A percentile compares a stretch with the other conserved stretches of the same genome.
phyloP scores from a whole-genome alignment of 2,329 filamentous ascomycete species.

The Fusarium anthophilum region DNA sequence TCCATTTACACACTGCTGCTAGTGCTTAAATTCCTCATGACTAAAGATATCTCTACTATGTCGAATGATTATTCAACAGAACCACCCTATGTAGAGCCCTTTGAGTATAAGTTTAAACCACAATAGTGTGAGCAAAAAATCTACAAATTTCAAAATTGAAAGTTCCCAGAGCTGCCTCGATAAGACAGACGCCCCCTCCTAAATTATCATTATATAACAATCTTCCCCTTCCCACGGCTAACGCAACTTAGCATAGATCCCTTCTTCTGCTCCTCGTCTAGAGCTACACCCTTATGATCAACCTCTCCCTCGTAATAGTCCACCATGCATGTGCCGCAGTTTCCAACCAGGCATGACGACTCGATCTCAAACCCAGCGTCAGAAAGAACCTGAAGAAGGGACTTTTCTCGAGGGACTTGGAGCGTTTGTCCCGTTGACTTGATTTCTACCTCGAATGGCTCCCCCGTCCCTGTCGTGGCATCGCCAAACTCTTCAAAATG shows the following conservation, averaged over 20 bases:
- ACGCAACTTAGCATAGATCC: conserved; percentile 18
- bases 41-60: too few relatives aligned
- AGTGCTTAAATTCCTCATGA: too few relatives aligned
- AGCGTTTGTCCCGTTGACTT: conserved; percentile 3
- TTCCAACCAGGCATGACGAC: conserved; percentile 25
- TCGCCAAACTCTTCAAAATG: conserved; percentile 28
- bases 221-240: conserved; percentile 22
- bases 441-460: conserved; percentile 18
- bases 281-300: conserved; percentile 23
- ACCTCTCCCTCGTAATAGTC: conserved; percentile 16
- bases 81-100: too few relatives aligned
- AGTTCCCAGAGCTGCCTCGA: neutral
- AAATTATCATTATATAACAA: neutral
- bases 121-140: neutral
- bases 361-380: conserved; percentile 25
- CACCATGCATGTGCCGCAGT: conserved; percentile 30
- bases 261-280: conserved; percentile 25
- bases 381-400: conserved; percentile 19
- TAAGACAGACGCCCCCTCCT: too few relatives aligned
- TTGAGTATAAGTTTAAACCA: neutral
- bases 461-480: conserved; percentile 13
- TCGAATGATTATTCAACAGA: neutral
- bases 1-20: neutral
- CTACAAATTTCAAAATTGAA: neutral
- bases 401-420: conserved; percentile 6